Percentiles rank a stretch among this genome's conserved stretches.
These are phyloP conservation scores for Cubamyces sp. DNA, from an alignment of 768 basidiomycete species.

Conservation along the genomic window DNA sequence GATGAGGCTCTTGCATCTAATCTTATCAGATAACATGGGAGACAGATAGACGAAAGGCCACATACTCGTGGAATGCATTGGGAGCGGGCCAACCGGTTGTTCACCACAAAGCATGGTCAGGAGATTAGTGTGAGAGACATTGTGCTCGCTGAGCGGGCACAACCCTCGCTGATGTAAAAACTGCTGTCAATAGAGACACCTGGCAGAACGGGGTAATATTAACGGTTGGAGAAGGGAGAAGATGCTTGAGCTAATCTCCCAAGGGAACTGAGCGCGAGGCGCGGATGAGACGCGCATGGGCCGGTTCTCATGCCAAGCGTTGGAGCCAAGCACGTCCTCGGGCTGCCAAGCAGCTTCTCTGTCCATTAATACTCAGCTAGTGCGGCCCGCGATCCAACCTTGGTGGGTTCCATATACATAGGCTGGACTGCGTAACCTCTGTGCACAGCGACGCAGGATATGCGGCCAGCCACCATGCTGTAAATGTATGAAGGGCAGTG, in stretches of 20 bases:
- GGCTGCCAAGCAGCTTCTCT: conserved; percentile 8
- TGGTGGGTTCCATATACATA: neutral
- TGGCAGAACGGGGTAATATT: too few relatives aligned
- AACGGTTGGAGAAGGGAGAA: neutral
- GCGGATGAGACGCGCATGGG: neutral
- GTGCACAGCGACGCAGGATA: too few relatives aligned
- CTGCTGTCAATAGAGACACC: neutral
- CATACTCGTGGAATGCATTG: neutral
- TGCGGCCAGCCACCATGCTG: too few relatives aligned
- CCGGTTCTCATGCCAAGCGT: conserved; percentile 18
- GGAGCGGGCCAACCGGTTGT: neutral
- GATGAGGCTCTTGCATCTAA: neutral
- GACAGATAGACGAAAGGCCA: neutral
- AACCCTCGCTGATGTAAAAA: too few relatives aligned
- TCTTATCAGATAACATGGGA: conserved; percentile 15
- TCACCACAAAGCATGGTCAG: neutral
- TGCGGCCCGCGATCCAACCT: neutral
- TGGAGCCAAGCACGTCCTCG: conserved; percentile 10
- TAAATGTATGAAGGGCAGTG: too few relatives aligned
- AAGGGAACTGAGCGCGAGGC: conserved; percentile 3
- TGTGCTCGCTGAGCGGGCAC: too few relatives aligned
- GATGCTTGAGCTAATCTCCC: conserved; percentile 5
- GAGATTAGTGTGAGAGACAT: too few relatives aligned
- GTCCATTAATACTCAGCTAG: too few relatives aligned
- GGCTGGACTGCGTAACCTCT: too few relatives aligned